A percentile compares a stretch with the other conserved stretches of the same genome.
Evolutionary conservation across 106 monocot genomes (phyloP).

Genomic region (Vanilla planifolia): DNA sequence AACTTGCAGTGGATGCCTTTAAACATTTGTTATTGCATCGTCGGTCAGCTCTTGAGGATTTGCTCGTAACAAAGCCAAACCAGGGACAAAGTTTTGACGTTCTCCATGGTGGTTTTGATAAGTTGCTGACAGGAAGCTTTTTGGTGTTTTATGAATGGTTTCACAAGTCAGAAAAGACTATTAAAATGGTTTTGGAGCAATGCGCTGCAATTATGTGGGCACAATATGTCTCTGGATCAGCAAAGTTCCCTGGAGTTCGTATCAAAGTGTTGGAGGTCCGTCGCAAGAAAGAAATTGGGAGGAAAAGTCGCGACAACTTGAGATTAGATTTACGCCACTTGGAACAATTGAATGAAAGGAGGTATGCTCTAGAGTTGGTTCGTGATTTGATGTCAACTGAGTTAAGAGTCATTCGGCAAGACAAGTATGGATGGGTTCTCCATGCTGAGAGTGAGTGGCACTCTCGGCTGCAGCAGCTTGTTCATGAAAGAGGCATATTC

Average conservation of each 20-base stretch:
- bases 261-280: constrained; percentile 86
- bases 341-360: constrained; percentile 75
- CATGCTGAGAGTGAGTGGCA: constrained; percentile 99
- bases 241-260: constrained; percentile 88
- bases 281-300: constrained; percentile 85
- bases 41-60: constrained; percentile 67
- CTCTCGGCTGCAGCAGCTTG: constrained; percentile 76
- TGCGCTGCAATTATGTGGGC: constrained; percentile 92
- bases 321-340: constrained; percentile 64
- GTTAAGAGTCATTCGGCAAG: constrained; percentile 90
- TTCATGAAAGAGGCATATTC: constrained; percentile 92
- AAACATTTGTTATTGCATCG: constrained; percentile 88
- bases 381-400: constrained; percentile 96
- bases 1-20: constrained; percentile 61
- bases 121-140: constrained; percentile 66
- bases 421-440: constrained; percentile 99
- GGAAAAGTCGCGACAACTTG: constrained; percentile 57
- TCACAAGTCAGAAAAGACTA: constrained; percentile 45
- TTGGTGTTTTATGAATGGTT: constrained; percentile 85
- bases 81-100: constrained; percentile 67
- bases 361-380: constrained; percentile 69
- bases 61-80: constrained; percentile 72
- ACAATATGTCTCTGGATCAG: constrained; percentile 65
- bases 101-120: constrained; percentile 89
- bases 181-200: constrained; percentile 80